phyloP scores from a whole-genome alignment of 164 flowering plant genomes.

The Paratinospora sagittata region DNA sequence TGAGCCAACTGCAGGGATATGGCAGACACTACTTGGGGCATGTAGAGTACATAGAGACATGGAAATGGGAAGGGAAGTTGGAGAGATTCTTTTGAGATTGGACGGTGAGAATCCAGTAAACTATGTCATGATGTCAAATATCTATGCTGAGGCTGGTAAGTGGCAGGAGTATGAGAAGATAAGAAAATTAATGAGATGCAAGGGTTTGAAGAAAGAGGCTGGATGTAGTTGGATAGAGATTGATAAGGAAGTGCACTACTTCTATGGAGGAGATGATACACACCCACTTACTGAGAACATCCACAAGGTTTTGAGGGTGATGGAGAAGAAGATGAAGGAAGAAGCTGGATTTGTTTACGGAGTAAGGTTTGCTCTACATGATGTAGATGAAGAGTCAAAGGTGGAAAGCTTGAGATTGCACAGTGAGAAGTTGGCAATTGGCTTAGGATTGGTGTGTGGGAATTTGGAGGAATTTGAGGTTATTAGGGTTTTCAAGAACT shows the following conservation, averaged over 20 bases:
- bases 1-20: constrained; percentile 52
- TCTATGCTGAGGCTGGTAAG: constrained; percentile 56
- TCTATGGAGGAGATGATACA: constrained; percentile 58
- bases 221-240: constrained; percentile 81
- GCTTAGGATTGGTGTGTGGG: constrained; percentile 46
- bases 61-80: constrained; percentile 58
- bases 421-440: constrained; percentile 76
- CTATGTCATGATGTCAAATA: constrained; percentile 72
- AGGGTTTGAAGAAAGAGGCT: constrained; percentile 64
- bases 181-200: constrained; percentile 41
- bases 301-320: constrained; percentile 36
- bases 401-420: constrained; percentile 66
- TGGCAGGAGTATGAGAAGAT: constrained; percentile 58
- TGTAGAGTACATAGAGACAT: constrained; percentile 66
- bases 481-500: constrained; percentile 61
- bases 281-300: constrained; percentile 48
- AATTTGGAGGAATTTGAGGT: constrained; percentile 32
- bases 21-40: constrained; percentile 82
- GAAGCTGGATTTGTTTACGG: constrained; percentile 44
- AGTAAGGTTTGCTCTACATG: constrained; percentile 48
- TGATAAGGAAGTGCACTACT: constrained; percentile 53
- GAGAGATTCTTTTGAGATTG: constrained; percentile 47
- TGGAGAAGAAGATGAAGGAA: constrained; percentile 60
- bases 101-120: constrained; percentile 62
- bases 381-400: constrained; percentile 67